Evolutionary conservation across 805 yeast species (phyloP), one percentile per base, ranked within the genome.

Genomic region (Crinitomyces ghanaensis): DNA sequence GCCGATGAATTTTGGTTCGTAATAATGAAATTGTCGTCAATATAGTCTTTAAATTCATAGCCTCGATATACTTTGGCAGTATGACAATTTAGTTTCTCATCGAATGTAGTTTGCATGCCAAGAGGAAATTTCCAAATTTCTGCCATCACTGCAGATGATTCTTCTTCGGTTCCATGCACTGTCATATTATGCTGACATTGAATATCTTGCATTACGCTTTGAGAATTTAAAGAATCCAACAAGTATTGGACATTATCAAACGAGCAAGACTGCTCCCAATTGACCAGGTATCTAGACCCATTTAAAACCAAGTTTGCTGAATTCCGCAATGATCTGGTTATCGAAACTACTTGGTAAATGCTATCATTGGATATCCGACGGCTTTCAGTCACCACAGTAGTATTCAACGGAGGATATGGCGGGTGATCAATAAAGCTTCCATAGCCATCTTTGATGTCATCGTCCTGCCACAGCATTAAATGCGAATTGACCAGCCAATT

Each of bases 401-500:
- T n/a, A n/a, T n/a, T n/a, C n/a, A n/a, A n/a, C n/a, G n/a, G n/a
- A n/a, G n/a, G n/a, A n/a, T n/a, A n/a, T n/a, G n/a, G n/a, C 20
- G 36, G 31, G 11, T 19, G 16, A 8, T 14, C 26, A 19, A 30
- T n/a, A 12, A 22, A 14, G 6, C 13, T 25, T 4, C 33, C 27
- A 4, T 13, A 14, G 5, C 17, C 28, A 8, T 13, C 8, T 15
- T 19, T 19, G 14, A 14, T 17, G 12, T 19, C 33, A 3, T 13
- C 30, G 12, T 14, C 3, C 22, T 49, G 43, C 61, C 61, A 56
- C 2, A 45, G 40, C 20, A 51, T 32, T 11, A 56, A 41, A 24
- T 51, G 51, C 19, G 49, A 51, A 22, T 42, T 47, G 23, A 56
- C 36, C 12, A 53, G 43, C 61, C 61, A 56, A 40, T 53, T 39